These are phyloP conservation scores for Hygrophoropsis aurantiaca DNA, from an alignment of 768 basidiomycete genomes.

Conservation along the genomic window DNA sequence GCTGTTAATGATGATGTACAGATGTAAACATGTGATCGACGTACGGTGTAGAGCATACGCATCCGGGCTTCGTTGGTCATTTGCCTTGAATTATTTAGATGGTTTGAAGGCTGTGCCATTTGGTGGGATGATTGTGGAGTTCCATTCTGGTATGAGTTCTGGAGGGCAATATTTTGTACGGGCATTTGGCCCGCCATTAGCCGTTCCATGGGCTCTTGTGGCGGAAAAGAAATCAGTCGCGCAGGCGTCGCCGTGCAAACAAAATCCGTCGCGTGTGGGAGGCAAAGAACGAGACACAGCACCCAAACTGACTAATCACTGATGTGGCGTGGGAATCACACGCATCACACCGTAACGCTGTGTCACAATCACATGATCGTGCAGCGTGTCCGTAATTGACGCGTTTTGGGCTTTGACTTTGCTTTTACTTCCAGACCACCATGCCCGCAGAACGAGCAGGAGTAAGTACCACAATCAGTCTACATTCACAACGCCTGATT, in stretches of 20 bases:
- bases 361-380: background rate
- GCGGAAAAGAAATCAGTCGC: background rate
- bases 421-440: no score
- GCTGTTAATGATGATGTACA: constrained; percentile 16
- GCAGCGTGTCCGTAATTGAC: background rate
- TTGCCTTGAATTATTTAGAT: background rate
- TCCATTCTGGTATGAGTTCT: background rate
- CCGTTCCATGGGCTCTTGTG: constrained; percentile 15
- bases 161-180: constrained; percentile 12
- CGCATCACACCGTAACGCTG: constrained; percentile 3
- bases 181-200: constrained; percentile 16
- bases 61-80: constrained; percentile 20
- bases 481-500: constrained; percentile 9
- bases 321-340: constrained; percentile 27
- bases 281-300: background rate
- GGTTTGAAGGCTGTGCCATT: constrained; percentile 3
- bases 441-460: constrained; percentile 84
- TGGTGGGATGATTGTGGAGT: constrained; percentile 7
- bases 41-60: constrained; percentile 18
- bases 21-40: background rate
- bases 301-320: constrained; percentile 15
- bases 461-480: constrained; percentile 40
- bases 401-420: background rate
- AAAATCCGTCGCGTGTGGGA: background rate
- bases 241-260: background rate